These are phyloP conservation scores for Singerocomus inundabilis DNA, from an alignment of 1,284 basidiomycete species.

Conservation along the genomic window DNA sequence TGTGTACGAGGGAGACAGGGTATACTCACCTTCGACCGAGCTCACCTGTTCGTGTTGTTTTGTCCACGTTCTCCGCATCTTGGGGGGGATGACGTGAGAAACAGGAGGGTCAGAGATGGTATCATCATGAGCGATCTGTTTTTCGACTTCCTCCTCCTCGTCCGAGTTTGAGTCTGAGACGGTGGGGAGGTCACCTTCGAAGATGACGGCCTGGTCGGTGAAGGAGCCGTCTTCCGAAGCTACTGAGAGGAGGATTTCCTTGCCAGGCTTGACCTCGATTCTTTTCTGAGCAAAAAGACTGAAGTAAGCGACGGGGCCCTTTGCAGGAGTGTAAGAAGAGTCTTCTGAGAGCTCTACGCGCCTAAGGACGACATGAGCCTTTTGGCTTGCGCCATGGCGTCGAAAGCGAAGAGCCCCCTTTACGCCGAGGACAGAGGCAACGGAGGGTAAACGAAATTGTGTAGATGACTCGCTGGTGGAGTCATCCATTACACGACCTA, in stretches of 20 bases:
- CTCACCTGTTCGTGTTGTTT: conserved; percentile 44
- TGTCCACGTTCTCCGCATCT: conserved; percentile 56
- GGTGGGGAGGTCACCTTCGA: conserved; percentile 49
- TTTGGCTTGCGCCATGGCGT: conserved; percentile 55
- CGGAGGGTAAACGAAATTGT: conserved; percentile 19
- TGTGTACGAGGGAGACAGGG: not conserved
- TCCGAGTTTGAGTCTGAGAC: conserved; percentile 37
- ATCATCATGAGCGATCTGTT: conserved; percentile 40
- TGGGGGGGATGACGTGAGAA: conserved; percentile 46
- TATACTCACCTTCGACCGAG: conserved; percentile 37
- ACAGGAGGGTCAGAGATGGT: conserved; percentile 31
- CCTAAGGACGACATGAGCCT: conserved; percentile 56
- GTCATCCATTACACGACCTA: conserved; percentile 32
- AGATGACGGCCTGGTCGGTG: conserved; percentile 52
- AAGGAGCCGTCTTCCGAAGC: conserved; percentile 48
- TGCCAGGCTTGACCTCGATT: conserved; percentile 64
- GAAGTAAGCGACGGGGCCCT: conserved; percentile 46
- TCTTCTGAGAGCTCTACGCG: conserved; percentile 51
- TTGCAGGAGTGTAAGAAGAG: conserved; percentile 40
- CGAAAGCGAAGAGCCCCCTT: conserved; percentile 54
- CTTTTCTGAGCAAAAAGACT: conserved; percentile 62
- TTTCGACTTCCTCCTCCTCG: conserved; percentile 37
- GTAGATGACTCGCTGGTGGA: conserved; percentile 27
- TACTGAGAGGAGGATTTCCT: conserved; percentile 60
- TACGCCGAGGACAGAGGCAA: conserved; percentile 52